These are phyloP conservation scores for Mallotus japonicus DNA, from an alignment of 441 rosid genomes.

Conservation along the genomic window DNA sequence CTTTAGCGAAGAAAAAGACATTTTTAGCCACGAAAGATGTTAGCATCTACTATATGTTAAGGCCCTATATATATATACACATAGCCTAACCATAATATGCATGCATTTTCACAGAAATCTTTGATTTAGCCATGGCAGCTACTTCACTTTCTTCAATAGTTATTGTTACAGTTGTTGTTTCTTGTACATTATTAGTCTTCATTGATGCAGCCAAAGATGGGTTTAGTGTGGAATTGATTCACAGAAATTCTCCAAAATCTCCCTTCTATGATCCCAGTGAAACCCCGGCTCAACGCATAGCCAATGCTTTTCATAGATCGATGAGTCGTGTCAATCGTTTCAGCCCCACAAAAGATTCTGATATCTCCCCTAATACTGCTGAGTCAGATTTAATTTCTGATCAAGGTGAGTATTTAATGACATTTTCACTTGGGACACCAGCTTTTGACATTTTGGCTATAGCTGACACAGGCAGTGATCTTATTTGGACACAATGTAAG, in stretches of 20 bases:
- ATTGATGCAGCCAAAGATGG: slow-evolving; percentile 20
- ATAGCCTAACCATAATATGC: too few relatives aligned
- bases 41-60: too few relatives aligned
- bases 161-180: too few relatives aligned
- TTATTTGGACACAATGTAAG: slow-evolving; percentile 62
- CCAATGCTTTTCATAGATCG: slow-evolving; percentile 25
- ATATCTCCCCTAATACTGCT: slow-evolving; percentile 19
- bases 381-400: slow-evolving; percentile 32
- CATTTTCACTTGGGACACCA: slow-evolving; percentile 51
- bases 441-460: slow-evolving; percentile 33
- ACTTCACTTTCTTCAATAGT: too few relatives aligned
- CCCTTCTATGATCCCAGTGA: slow-evolving; percentile 26
- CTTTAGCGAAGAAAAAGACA: too few relatives aligned
- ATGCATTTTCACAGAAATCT: too few relatives aligned
- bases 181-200: too few relatives aligned
- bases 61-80: too few relatives aligned
- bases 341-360: neutral
- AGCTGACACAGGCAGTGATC: slow-evolving; percentile 67
- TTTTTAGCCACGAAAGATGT: too few relatives aligned
- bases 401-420: slow-evolving; percentile 51
- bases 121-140: too few relatives aligned
- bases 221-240: slow-evolving; percentile 38
- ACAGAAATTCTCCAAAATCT: slow-evolving; percentile 39
- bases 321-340: slow-evolving; percentile 31
- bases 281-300: slow-evolving; percentile 18